phyloP scores from a whole-genome alignment of 148 eudicot species.

The Rhododendron vialii region DNA sequence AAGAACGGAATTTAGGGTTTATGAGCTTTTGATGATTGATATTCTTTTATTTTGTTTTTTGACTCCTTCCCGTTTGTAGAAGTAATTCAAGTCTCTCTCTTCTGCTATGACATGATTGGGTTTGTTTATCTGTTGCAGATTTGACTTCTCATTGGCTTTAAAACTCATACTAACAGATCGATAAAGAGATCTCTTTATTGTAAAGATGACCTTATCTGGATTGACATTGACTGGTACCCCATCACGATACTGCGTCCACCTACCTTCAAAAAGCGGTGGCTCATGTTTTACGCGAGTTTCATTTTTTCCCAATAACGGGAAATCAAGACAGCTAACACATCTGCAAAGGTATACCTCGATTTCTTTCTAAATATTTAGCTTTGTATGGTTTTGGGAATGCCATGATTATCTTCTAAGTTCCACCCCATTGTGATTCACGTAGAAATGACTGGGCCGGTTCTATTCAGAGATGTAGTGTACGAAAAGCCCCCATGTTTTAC shows the following conservation, averaged over 20 bases:
- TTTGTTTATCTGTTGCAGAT: neutral
- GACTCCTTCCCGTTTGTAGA: neutral
- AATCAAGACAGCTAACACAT: constrained; percentile 18
- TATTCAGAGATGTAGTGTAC: constrained; percentile 22
- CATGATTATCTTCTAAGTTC: constrained; percentile 10
- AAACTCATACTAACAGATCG: neutral
- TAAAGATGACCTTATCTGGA: constrained; percentile 47
- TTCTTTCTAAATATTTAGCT: neutral
- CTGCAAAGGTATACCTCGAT: constrained; percentile 30
- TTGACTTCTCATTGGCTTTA: neutral
- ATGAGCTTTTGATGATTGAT: neutral
- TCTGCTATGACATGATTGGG: neutral
- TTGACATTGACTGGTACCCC: constrained; percentile 45
- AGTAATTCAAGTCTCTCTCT: neutral
- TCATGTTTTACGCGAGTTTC: constrained; percentile 23
- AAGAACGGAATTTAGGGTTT: neutral
- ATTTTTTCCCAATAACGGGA: constrained; percentile 16
- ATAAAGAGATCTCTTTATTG: neutral
- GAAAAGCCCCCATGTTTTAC: constrained; percentile 22
- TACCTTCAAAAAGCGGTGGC: constrained; percentile 34
- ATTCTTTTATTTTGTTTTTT: neutral
- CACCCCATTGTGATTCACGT: constrained; percentile 8
- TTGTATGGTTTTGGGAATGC: neutral
- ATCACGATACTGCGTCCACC: constrained; percentile 41
- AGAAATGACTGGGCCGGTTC: constrained; percentile 36